Evolutionary conservation across 768 basidiomycete species (phyloP), one percentile per base, ranked within the genome.

Genomic region (Sarcodon sp.): DNA sequence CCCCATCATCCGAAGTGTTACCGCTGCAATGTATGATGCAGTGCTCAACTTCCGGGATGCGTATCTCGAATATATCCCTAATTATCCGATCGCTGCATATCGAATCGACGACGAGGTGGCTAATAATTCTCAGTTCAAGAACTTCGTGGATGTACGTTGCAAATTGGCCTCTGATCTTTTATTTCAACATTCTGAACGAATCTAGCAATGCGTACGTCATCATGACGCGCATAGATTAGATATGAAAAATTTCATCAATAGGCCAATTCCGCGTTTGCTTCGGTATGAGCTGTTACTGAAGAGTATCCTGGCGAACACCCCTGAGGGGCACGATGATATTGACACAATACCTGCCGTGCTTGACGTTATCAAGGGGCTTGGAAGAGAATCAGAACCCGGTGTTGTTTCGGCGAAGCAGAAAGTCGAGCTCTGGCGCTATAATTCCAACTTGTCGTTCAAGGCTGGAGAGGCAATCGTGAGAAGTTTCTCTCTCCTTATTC

Each of bases 21-120:
- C 88, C 2, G 90, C 88, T 31, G 72, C 89, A 0, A 71, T 96
- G 50, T 79, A 89, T 46, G 83, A 92, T 59, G 89, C 89, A 3
- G 89, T 92, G 1, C 72, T 96, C 51, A 89, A 93, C 54, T 98
- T 94, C 72, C 77, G 87, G 6, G 85, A 88, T 44, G 83, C 85
- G 11, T 99, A 99, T 63, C 79, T 92, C 72, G 86, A 90, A 52
- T 97, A 96, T 56, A 79, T 90, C 51, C 77, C 87, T n/a, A 83
- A 92, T 66, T 88, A 92, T 63, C 93, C 94, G 1, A 87, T 89
- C 44, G 93, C 92, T 0, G 83, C 85, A 1, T 87, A 87, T 57
- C 69, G 84, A 39, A 84, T 97, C 48, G 87, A 89, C 50, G 83
- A 91, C 32, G 93, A 96, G 66, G 80, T 85, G 72, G 80, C 73